phyloP scores from a whole-genome alignment of 2,329 filamentous ascomycete species.

The Aureobasidium subglaciale region DNA sequence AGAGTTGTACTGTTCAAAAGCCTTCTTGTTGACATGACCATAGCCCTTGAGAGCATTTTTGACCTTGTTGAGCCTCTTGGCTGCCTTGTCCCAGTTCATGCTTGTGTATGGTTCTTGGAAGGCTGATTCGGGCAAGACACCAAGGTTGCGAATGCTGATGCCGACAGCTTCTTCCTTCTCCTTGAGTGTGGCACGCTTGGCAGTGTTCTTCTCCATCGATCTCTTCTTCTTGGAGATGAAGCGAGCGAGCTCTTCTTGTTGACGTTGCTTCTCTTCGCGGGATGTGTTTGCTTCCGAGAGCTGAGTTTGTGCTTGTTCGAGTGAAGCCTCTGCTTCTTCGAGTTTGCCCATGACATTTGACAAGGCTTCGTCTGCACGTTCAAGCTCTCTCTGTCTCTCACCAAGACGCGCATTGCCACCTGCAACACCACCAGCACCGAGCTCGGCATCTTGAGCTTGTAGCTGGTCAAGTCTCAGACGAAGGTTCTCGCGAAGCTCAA shows the following conservation, averaged over 20 bases:
- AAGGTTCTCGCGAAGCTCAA: constrained; percentile 82
- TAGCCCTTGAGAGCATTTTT: constrained; percentile 94
- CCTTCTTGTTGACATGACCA: constrained; percentile 98
- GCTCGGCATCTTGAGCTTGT: constrained; percentile 66
- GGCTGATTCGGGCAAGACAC: constrained; percentile 87
- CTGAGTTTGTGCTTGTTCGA: constrained; percentile 52
- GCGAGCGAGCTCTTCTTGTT: constrained; percentile 67
- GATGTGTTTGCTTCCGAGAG: constrained; percentile 54
- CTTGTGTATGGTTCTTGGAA: constrained; percentile 78
- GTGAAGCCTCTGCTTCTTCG: constrained; percentile 63
- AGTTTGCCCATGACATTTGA: constrained; percentile 62
- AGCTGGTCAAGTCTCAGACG: constrained; percentile 82
- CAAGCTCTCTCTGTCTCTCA: constrained; percentile 73
- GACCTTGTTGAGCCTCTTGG: constrained; percentile 74
- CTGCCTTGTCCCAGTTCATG: constrained; percentile 62
- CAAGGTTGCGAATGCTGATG: constrained; percentile 85
- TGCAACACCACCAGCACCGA: constrained; percentile 37
- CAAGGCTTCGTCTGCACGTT: constrained; percentile 65
- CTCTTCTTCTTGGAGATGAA: constrained; percentile 82
- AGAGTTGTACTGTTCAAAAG: constrained; percentile 96
- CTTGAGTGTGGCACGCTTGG: constrained; percentile 74
- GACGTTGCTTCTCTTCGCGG: constrained; percentile 58
- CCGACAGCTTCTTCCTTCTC: constrained; percentile 73
- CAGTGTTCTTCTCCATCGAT: constrained; percentile 83
- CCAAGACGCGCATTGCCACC: constrained; percentile 56